A percentile compares a stretch with the other conserved stretches of the same genome.
These are phyloP conservation scores for Saturnispora sekii DNA, from an alignment of 805 yeast genomes.

Conservation along the genomic window DNA sequence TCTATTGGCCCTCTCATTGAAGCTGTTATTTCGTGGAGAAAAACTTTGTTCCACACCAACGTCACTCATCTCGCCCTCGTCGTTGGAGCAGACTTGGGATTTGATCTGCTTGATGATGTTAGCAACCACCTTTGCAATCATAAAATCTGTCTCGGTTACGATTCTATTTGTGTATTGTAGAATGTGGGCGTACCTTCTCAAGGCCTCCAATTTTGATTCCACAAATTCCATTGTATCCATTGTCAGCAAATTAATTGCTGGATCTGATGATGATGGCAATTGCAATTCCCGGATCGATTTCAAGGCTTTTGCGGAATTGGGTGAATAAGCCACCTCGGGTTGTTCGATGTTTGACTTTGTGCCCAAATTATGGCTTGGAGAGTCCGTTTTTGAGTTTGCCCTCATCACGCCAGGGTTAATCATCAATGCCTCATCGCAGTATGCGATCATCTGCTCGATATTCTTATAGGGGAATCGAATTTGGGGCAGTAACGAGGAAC, in stretches of 20 bases:
- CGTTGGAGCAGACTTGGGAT: conserved; percentile 21
- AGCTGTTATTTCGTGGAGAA: neutral
- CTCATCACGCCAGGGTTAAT: conserved; percentile 63
- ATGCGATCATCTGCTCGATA: conserved; percentile 44
- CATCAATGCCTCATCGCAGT: conserved; percentile 65
- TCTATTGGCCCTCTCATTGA: neutral
- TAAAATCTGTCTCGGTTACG: conserved; percentile 65
- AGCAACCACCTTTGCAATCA: conserved; percentile 53
- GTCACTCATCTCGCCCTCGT: neutral
- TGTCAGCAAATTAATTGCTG: conserved; percentile 51
- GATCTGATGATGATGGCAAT: conserved; percentile 48
- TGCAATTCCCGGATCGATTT: conserved; percentile 30
- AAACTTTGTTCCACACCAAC: neutral
- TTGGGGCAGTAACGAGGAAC: conserved; percentile 30
- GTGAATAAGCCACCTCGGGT: conserved; percentile 37
- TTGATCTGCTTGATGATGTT: conserved; percentile 51
- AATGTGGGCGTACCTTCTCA: conserved; percentile 63
- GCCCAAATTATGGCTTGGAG: neutral
- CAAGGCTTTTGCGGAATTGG: conserved; percentile 52
- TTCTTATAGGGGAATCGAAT: conserved; percentile 55
- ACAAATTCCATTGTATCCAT: conserved; percentile 58
- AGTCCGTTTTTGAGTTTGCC: conserved; percentile 5
- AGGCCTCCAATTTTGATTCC: conserved; percentile 56
- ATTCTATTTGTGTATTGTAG: conserved; percentile 67
- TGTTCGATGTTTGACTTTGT: conserved; percentile 16